phyloP scores from a whole-genome alignment of 768 basidiomycete species.

The Termitomyces sp. region DNA sequence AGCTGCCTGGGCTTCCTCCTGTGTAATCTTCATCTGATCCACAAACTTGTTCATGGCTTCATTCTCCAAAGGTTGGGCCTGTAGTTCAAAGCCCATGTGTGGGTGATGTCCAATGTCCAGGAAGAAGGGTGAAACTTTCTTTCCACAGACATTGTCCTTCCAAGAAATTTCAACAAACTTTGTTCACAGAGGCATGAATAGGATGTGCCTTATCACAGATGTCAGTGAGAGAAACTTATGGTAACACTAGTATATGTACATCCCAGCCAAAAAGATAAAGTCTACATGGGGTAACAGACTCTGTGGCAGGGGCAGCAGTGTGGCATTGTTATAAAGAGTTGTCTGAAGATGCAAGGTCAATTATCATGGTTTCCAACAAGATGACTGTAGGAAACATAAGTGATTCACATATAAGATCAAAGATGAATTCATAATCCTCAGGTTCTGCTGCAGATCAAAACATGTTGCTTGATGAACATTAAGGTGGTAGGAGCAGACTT shows the following conservation, averaged over 20 bases:
- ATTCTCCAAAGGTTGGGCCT: too few relatives aligned
- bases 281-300: neutral
- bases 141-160: neutral
- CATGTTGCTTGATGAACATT: constrained; percentile 38
- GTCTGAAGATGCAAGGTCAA: neutral
- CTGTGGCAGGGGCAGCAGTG: neutral
- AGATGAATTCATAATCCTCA: too few relatives aligned
- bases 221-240: neutral
- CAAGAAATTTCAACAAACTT: constrained; percentile 11
- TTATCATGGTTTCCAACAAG: neutral
- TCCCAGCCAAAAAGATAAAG: constrained; percentile 12
- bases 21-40: too few relatives aligned
- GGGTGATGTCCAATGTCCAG: too few relatives aligned
- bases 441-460: constrained; percentile 40
- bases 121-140: too few relatives aligned
- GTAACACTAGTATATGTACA: neutral
- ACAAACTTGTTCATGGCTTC: too few relatives aligned
- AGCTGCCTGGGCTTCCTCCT: too few relatives aligned
- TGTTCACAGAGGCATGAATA: constrained; percentile 18
- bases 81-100: too few relatives aligned
- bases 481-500: constrained; percentile 28
- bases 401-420: constrained; percentile 19
- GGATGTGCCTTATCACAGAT: constrained; percentile 19
- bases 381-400: neutral
- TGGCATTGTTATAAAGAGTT: neutral